Percentiles rank a stretch among this genome's conserved stretches.
These are phyloP conservation scores for Vanilla planifolia DNA, from an alignment of 106 monocot species.

Conservation along the genomic window DNA sequence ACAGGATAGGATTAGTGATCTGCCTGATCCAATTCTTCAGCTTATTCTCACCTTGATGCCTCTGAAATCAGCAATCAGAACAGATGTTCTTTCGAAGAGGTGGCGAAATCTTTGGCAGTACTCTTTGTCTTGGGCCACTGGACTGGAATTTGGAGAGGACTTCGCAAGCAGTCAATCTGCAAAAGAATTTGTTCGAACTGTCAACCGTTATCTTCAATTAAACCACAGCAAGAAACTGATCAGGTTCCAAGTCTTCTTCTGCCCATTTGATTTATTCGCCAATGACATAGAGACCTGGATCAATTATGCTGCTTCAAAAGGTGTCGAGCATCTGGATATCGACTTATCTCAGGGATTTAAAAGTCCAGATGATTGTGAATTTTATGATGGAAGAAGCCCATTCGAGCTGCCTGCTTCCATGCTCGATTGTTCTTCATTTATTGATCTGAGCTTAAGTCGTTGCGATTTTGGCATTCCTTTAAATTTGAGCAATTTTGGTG, in stretches of 20 bases:
- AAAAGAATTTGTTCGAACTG: slow-evolving; percentile 15
- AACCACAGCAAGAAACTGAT: slow-evolving; percentile 18
- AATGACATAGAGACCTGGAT: slow-evolving; percentile 23
- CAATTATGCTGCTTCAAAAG: slow-evolving; percentile 5
- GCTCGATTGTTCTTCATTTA: slow-evolving; percentile 15
- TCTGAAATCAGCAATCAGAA: slow-evolving; percentile 27
- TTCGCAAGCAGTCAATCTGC: slow-evolving; percentile 21
- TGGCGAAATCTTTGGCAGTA: slow-evolving; percentile 25
- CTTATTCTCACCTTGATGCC: slow-evolving; percentile 17
- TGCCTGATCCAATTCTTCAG: slow-evolving; percentile 21
- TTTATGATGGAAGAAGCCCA: slow-evolving; percentile 3
- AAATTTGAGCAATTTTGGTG: slow-evolving; percentile 7
- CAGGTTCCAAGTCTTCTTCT: slow-evolving; percentile 25
- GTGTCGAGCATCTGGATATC: slow-evolving; percentile 28
- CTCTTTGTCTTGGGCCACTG: slow-evolving; percentile 17
- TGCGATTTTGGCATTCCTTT: neutral
- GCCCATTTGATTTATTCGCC: slow-evolving; percentile 19
- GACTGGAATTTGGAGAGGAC: slow-evolving; percentile 20
- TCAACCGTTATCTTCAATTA: slow-evolving; percentile 25
- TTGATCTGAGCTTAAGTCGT: slow-evolving; percentile 19
- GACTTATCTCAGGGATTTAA: slow-evolving; percentile 24
- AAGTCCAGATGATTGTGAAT: neutral
- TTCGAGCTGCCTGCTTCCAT: slow-evolving; percentile 14
- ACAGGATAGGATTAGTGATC: slow-evolving; percentile 16
- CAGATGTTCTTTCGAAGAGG: slow-evolving; percentile 24